A percentile compares a stretch with the other conserved stretches of the same genome.
Evolutionary conservation across 2,329 filamentous ascomycete species (phyloP).

Genomic region (Trichoderma sp.): DNA sequence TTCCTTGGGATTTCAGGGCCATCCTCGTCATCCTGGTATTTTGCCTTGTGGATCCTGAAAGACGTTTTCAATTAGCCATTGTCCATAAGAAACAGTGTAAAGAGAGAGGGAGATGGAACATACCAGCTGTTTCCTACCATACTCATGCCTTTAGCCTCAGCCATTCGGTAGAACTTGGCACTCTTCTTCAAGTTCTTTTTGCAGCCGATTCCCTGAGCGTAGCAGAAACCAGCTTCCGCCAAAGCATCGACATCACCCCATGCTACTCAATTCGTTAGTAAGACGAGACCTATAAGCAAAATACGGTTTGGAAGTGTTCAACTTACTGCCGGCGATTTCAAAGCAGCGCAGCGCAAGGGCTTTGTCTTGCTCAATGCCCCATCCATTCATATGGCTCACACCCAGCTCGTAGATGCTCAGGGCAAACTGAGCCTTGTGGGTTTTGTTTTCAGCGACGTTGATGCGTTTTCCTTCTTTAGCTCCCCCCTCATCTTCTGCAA

Average conservation of each 20-base stretch:
- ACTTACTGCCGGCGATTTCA: conserved; percentile 86
- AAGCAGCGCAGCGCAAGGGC: conserved; percentile 86
- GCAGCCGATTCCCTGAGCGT: conserved; percentile 88
- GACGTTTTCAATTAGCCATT: neutral
- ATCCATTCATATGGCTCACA: conserved; percentile 96
- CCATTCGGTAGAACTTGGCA: conserved; percentile 85
- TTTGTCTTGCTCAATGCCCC: conserved; percentile 95
- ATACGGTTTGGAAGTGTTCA: no score
- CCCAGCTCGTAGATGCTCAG: conserved; percentile 95
- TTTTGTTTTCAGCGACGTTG: conserved; percentile 73
- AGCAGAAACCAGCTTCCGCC: conserved; percentile 94
- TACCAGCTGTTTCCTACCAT: conserved; percentile 99
- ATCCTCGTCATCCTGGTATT: conserved; percentile 73
- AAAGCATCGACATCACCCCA: conserved; percentile 97
- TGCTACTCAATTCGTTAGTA: conserved; percentile 49
- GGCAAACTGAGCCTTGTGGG: conserved; percentile 89
- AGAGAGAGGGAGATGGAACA: conserved; percentile 43
- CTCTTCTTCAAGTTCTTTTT: conserved; percentile 97
- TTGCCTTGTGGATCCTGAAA: conserved; percentile 90
- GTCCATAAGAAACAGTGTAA: neutral
- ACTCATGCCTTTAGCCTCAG: conserved; percentile 90
- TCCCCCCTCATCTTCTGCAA: conserved; percentile 77
- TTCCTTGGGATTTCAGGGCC: conserved; percentile 60
- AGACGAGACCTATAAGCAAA: neutral
- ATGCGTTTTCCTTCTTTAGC: conserved; percentile 65